Percentiles rank a stretch among this genome's conserved stretches.
Conservation (phyloP, 305 asterid genomes). For the Fraxinus sp. region DNA sequence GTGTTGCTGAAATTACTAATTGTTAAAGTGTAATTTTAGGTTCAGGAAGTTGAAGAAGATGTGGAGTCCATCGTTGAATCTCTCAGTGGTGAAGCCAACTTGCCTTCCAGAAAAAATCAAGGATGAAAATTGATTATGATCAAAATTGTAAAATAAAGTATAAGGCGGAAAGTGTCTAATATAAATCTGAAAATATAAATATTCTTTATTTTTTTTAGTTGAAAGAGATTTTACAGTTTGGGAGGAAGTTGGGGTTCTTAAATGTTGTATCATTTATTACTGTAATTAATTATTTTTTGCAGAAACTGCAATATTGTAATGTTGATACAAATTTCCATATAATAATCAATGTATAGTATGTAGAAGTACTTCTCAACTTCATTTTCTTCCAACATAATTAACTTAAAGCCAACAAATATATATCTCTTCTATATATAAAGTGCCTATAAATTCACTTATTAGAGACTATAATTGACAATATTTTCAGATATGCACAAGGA, state of each 20-base stretch:
- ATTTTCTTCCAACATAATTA: too few species aligned
- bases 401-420: neutral
- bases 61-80: constrained; percentile 32
- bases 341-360: neutral
- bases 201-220: neutral
- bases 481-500: too few species aligned
- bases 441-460: too few species aligned
- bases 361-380: too few species aligned
- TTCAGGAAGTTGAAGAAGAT: constrained; percentile 42
- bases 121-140: neutral
- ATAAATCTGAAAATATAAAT: neutral
- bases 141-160: neutral
- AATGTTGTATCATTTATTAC: neutral
- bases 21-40: constrained; percentile 22
- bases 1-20: neutral
- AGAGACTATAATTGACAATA: too few species aligned
- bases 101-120: neutral
- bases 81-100: constrained; percentile 11
- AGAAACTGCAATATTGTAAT: neutral
- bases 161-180: neutral
- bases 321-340: neutral
- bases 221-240: neutral
- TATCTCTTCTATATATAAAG: too few species aligned
- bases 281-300: neutral
- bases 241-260: neutral